A percentile compares a stretch with the other conserved stretches of the same genome.
Evolutionary conservation across 108 stramenopile species (phyloP).

Genomic region (Halocafeteria seosinensis): DNA sequence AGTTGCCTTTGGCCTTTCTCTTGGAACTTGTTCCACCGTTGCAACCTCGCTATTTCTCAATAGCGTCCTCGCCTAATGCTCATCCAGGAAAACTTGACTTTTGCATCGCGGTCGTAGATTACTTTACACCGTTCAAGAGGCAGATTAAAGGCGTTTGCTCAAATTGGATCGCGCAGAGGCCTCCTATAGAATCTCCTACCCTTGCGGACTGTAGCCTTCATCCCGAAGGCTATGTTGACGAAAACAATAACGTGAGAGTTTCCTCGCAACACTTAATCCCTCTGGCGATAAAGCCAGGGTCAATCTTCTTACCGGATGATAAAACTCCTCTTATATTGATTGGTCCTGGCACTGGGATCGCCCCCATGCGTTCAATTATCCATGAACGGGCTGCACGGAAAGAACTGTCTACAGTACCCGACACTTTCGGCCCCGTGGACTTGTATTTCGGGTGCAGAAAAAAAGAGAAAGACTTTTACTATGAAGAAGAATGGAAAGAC

Average conservation of each 20-base stretch:
- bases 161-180: no score
- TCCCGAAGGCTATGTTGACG: no score
- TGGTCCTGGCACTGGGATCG: conserved; percentile 93
- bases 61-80: conserved; percentile 1
- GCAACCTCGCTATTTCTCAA: conserved; percentile 11
- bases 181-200: no score
- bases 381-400: conserved; percentile 49
- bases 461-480: conserved; percentile 1
- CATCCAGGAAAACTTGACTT: conserved; percentile 4
- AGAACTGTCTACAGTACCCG: not conserved
- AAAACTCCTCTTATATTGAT: conserved; percentile 65
- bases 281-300: no score
- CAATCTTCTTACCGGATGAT: no score
- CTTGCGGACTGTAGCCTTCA: not conserved
- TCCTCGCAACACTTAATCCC: no score
- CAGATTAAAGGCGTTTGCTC: not conserved
- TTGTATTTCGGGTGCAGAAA: conserved; percentile 20
- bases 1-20: not conserved
- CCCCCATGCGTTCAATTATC: conserved; percentile 81
- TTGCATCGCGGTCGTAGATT: conserved; percentile 1
- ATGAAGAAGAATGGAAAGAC: conserved; percentile 2
- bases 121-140: not conserved
- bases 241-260: no score
- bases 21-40: conserved; percentile 12
- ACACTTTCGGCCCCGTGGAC: not conserved